These are phyloP conservation scores for Colletotrichum eremochloae DNA, from an alignment of 2,329 filamentous ascomycete genomes.

Conservation along the genomic window DNA sequence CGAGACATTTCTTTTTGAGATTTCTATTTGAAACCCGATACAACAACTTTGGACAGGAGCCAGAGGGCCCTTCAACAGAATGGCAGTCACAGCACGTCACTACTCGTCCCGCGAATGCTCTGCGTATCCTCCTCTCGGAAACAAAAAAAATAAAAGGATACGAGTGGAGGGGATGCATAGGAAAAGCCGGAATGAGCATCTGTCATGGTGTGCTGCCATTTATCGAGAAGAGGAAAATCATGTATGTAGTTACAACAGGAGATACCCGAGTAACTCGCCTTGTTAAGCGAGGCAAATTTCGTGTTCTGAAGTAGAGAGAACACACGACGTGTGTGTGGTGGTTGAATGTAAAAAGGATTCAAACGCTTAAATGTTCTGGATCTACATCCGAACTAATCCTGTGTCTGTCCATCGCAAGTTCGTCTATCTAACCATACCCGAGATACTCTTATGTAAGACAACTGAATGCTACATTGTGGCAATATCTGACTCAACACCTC, in stretches of 20 bases:
- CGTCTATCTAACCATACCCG: not conserved
- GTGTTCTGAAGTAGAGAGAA: slow-evolving; percentile 23
- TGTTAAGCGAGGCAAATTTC: slow-evolving; percentile 11
- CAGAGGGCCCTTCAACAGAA: not conserved
- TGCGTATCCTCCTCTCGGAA: not conserved
- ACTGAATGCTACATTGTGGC: not conserved
- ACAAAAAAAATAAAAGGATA: not conserved
- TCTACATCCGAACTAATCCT: not conserved
- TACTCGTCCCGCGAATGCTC: slow-evolving; percentile 1
- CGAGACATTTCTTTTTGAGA: slow-evolving; percentile 22
- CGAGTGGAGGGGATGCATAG: not conserved
- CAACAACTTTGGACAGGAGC: not conserved
- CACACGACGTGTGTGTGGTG: not conserved
- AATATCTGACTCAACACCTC: not conserved
- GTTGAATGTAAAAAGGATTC: slow-evolving; percentile 25
- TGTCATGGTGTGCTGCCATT: slow-evolving; percentile 6
- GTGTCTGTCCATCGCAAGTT: not conserved
- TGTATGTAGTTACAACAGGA: slow-evolving; percentile 28
- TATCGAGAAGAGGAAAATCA: not conserved
- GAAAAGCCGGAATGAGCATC: not conserved
- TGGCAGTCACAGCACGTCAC: slow-evolving; percentile 24
- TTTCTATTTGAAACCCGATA: not conserved
- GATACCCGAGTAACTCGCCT: slow-evolving; percentile 38
- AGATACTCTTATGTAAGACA: not conserved
- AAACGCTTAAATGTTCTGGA: not conserved